phyloP scores from a whole-genome alignment of 2,329 filamentous ascomycete genomes.

The Karstenula rhodostoma region DNA sequence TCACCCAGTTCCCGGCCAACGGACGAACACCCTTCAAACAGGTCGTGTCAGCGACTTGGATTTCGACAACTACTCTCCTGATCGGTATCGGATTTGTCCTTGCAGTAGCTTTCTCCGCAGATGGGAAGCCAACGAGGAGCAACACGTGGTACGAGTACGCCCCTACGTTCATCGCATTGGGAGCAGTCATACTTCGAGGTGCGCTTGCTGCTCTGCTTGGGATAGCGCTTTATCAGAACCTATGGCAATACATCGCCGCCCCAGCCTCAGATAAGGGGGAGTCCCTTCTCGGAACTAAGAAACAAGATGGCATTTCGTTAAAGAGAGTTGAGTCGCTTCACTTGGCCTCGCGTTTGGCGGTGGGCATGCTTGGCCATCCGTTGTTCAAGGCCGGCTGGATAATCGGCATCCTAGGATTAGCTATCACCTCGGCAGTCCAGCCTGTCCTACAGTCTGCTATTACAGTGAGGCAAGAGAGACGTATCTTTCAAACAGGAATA shows the following conservation, averaged over 20 bases:
- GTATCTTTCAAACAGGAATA: not conserved
- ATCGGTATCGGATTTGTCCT: not conserved
- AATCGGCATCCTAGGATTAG: too few species aligned
- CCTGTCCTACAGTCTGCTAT: too few species aligned
- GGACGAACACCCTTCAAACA: not conserved
- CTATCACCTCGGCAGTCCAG: too few species aligned
- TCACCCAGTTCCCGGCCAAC: not conserved
- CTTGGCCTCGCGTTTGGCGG: too few species aligned
- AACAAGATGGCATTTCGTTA: too few species aligned
- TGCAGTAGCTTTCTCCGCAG: not conserved
- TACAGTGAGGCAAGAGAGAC: too few species aligned
- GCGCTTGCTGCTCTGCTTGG: not conserved
- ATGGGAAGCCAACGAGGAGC: not conserved
- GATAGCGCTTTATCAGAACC: conserved; percentile 1
- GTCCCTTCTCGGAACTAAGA: too few species aligned
- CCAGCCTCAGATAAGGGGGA: too few species aligned
- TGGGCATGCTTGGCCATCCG: too few species aligned
- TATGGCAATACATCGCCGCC: not conserved
- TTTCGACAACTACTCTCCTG: not conserved
- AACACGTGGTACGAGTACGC: conserved; percentile 1
- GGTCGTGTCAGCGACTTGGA: not conserved
- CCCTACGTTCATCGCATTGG: not conserved
- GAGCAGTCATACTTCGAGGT: not conserved
- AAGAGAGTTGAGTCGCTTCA: too few species aligned
- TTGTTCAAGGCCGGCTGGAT: too few species aligned